Evolutionary conservation across 1,139 yeast genomes (phyloP), one percentile per base, ranked within the genome.

Genomic region (Candida labiduridarum): DNA sequence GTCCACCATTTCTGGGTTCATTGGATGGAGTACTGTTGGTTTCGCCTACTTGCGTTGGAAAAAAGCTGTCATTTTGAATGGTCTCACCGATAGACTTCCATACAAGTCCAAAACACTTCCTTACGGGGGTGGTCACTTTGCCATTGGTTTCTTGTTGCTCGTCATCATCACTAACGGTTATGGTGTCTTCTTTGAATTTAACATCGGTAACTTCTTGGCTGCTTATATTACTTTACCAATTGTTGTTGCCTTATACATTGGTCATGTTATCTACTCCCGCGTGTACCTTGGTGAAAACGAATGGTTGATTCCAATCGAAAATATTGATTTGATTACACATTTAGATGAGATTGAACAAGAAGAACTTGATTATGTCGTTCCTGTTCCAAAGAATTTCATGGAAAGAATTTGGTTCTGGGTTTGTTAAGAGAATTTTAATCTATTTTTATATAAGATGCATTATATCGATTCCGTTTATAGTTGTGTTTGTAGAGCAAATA

Each of bases 1-100:
- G 55, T 85, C 85, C 38, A 83, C 91, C 31, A 83, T 86, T 55
- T 83, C 86, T 41, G 92, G 91, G 46, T 75, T 87, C 49, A 63
- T 86, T 50, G 80, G 88, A 41, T 87, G 94, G 94, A 71, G 85
- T 49, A 74, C 73, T 48, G 71, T 78, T 34, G 60, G 76, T 18
- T 60, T 71, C 38, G 73, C 83, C 19, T 80, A 80, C 56, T 51
- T 80, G 45, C 72, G 84, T 63, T 82, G 80, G 78, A 78, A 83
- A 66, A 77, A 74, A 58, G 86, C 84, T 16, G 70, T 82, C 49
- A 59, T 56, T 1, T 70, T 56, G 58, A 76, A 78, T 50, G 65
- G 64, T 12, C 64, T 80, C 54, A 61, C 67, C 50, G 80, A 72
- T 41, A 69, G 82, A 56, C 76, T 80, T 18, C 72, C 83, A 11